Conservation (phyloP, 345 rosid genomes). For the Bretschneidera sinensis region DNA sequence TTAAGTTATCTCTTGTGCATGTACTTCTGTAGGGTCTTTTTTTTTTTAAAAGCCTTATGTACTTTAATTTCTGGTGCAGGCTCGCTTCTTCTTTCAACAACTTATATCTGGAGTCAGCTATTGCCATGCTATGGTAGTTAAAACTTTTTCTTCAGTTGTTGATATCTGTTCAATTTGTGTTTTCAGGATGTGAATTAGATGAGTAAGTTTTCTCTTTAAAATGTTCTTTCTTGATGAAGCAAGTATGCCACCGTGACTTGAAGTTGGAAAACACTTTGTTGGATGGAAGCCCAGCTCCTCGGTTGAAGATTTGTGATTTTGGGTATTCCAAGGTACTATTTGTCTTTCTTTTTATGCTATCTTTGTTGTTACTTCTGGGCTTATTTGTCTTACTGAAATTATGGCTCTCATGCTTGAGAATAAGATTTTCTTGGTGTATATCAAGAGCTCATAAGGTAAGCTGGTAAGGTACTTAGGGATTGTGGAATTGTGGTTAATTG, state of each 20-base stretch:
- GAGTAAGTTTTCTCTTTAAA: conserved; percentile 1
- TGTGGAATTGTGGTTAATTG: no score
- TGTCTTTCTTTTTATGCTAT: conserved; percentile 5
- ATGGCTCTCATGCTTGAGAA: background rate
- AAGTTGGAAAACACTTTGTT: conserved; percentile 86
- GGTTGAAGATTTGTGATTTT: conserved; percentile 91
- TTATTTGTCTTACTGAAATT: background rate
- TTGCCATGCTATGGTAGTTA: conserved; percentile 87
- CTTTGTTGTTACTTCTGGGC: background rate
- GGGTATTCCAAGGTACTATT: conserved; percentile 88
- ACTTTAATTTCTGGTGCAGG: conserved; percentile 36
- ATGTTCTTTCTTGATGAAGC: conserved; percentile 45
- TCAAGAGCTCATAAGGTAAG: no score
- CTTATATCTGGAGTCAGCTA: conserved; percentile 94
- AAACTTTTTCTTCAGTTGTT: background rate
- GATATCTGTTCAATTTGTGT: background rate
- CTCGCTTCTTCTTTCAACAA: conserved; percentile 97
- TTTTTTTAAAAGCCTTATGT: no score
- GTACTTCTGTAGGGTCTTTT: background rate
- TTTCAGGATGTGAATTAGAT: background rate
- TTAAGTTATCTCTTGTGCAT: background rate
- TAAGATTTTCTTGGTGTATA: background rate
- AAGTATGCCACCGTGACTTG: conserved; percentile 92
- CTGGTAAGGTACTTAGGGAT: no score
- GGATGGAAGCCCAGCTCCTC: conserved; percentile 94